Evolutionary conservation across 441 rosid species (phyloP), one percentile per base, ranked within the genome.

Genomic region (Rhodomyrtus psidioides): DNA sequence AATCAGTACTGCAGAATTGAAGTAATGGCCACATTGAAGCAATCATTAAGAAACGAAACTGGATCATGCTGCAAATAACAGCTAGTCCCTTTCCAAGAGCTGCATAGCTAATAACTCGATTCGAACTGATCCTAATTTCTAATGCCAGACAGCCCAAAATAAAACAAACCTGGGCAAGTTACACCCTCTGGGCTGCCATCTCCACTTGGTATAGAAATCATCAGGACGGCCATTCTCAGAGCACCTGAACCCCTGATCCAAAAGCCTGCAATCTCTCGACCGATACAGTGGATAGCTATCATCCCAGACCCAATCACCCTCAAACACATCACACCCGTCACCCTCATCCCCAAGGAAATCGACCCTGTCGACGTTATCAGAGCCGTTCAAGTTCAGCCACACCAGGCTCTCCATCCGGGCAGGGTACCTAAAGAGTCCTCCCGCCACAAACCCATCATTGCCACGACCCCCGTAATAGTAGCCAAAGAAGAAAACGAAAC

Each of bases 301-400:
- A 86, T 86, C 87, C 87, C 87, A 86, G 55, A 86, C 82, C 87
- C 87, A 86, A 42, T 44, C 85, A n/a, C 87, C 87, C 0, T 86
- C 84, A 55, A 86, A 86, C 87, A 86, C 58, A 42, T 90, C 23
- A 28, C 3, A 82, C 84, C 59, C 56, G 1, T 82, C 84, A 19
- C 84, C 84, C 84, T 82, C 84, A 27, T 82, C 19, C 84, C 84
- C 28, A n/a, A 82, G 59, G n/a, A 82, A 82, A 34, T 54, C 84
- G 39, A 82, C 56, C 84, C 84, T 82, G 46, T 39, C 19, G 49
- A 82, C 28, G 15, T 55, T 51, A 55, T 55, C 62, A 0, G 59
- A 55, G 59, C 84, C 39, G 14, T 82, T 82, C 60, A 82, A 56
- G 56, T 55, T 53, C 62, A 82, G n/a, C 84, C 46, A 56, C 62